phyloP scores from a whole-genome alignment of 179 eudicot species.

The Actinidia chinensis region DNA sequence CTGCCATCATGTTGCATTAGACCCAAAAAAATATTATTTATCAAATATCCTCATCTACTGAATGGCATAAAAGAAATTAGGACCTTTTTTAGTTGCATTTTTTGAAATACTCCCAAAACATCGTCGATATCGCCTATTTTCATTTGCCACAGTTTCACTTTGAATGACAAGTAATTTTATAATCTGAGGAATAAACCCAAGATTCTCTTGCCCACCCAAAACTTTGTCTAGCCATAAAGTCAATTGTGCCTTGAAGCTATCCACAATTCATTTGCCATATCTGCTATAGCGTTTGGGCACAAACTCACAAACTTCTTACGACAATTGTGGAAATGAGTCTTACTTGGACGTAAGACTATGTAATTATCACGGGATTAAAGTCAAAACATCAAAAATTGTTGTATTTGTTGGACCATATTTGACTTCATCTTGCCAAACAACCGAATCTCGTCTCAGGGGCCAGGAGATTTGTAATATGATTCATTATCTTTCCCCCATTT shows the following conservation, averaged over 20 bases:
- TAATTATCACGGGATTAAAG: not conserved
- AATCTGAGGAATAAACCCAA: conserved; percentile 15
- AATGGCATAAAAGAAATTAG: not conserved
- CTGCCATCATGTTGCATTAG: not conserved
- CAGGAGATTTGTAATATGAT: not conserved
- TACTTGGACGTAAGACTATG: not conserved
- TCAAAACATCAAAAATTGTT: not conserved
- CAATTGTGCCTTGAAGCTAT: not conserved
- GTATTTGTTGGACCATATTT: not conserved
- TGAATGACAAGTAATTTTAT: no score
- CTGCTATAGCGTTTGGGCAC: not conserved
- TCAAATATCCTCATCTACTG: not conserved
- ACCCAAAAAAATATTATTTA: not conserved
- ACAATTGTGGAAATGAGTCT: not conserved
- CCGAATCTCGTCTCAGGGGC: not conserved
- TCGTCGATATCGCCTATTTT: no score
- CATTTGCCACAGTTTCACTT: no score
- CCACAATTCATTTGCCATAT: not conserved
- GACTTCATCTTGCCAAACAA: not conserved
- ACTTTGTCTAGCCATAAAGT: not conserved
- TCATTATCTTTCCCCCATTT: not conserved
- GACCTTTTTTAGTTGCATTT: not conserved
- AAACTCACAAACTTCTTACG: not conserved
- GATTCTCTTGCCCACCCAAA: not conserved
- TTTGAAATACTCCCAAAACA: no score